Base-by-base conservation (phyloP, 345 rosid genomes). In the Cochlearia excelsa region DNA sequence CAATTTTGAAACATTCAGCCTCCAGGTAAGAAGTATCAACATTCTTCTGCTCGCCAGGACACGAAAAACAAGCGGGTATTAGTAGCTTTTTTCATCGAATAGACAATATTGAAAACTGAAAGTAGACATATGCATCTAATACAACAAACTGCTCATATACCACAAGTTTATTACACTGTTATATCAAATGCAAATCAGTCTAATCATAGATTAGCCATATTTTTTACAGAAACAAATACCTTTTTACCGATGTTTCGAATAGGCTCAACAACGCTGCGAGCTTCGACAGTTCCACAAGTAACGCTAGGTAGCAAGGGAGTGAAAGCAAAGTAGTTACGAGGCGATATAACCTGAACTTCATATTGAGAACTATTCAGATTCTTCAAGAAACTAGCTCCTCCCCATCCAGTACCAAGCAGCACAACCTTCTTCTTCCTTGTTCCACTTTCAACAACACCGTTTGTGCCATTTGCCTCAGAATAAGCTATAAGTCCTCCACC, bases 331-430 rank as follows among this genome's bases (percentile, higher is more conserved):
- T 90, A 93, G 77, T 93, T 90, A 26, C 97, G 87, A 63, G 99
- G 99, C 1, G 99, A 93, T 51, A 90, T 78, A 63, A 94, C 81
- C 76, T 82, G 90, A 71, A 94, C 87, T 62, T 94, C 96, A 41
- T 90, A 94, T 0, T 63, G 55, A n/a, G 95, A 67, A 63, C 75
- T 68, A 49, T 85, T 67, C 38, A 94, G 67, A 54, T 76, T 84
- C 86, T 81, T 87, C 77, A 90, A 64, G 80, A 94, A 90, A 73
- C 88, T 84, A 2, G 94, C 87, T 52, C 92, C 97, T 4, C 97
- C 97, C 99, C 99, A 94, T 11, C 99, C 99, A 51, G 95, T 90
- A 51, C 99, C 99, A 7, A 94, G 90, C 11, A 94, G 82, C 72
- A 90, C 95, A 66, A 94, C 90, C 76, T 82, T 90, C 84, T 90